Base-by-base conservation (phyloP, 371 early-diverging fungal genomes). In the Mortierella sp. region DNA sequence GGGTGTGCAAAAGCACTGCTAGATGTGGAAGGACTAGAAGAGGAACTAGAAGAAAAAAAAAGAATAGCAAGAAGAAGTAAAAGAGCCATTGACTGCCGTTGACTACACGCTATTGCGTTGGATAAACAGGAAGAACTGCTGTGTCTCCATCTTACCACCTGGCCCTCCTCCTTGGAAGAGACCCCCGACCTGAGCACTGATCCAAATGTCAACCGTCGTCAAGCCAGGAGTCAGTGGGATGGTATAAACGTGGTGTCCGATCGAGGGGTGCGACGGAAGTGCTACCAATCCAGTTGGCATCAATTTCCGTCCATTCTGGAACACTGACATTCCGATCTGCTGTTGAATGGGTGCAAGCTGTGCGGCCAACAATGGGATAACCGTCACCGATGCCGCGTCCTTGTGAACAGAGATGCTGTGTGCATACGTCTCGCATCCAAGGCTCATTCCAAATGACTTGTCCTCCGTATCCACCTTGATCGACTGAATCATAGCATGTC, bases 251-350 rank as follows among this genome's bases (percentile, higher is more conserved):
- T 82, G 82, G 24, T 86, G 82, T n/a, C 87, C 83, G 16, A 82
- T 70, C 27, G 75, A 54, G 1, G 82, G 87, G 8, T 75, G 63
- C n/a, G 75, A 56, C 14, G 80, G 80, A 4, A 77, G 48, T 1
- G 87, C 68, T 24, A 77, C 74, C 35, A 82, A 29, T 1, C 82
- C 77, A 16, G 87, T 71, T 21, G 87, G 83, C 38, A 68, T 58
- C 29, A 86, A 24, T 68, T 86, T 86, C 35, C 79, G 80, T 41
- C 87, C 87, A n/a, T 86, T 86, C 38, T 82, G 87, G 76, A 86
- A 86, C 16, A 86, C 82, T 11, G 87, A 80, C 70, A 86, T 18
- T 1, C 82, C 83, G 46, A 86, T 79, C 43, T 86, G 87, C n/a
- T 75, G 82, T 16, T 82, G 80, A 46, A 86, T 86, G 1, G 87